Conservation (phyloP, 1,139 yeast genomes). For the Kurtzmaniella natalensis region DNA sequence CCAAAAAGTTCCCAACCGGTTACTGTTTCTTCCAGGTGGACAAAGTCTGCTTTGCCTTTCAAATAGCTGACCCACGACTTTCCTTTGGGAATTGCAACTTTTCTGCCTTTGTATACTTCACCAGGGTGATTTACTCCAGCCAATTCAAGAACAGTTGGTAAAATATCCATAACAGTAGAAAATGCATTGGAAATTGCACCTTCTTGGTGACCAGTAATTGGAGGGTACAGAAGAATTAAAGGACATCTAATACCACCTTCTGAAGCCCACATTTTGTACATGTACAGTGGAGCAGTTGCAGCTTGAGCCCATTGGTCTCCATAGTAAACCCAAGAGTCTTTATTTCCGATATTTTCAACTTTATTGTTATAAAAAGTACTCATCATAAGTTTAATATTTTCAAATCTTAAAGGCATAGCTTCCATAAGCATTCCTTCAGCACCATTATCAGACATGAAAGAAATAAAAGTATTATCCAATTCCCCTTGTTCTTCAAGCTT, state of each 20-base stretch:
- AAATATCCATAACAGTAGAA: conserved; percentile 53
- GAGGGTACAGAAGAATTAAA: conserved; percentile 40
- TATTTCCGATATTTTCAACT: conserved; percentile 44
- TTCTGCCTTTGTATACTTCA: conserved; percentile 28
- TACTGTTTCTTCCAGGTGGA: conserved; percentile 43
- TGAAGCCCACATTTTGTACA: conserved; percentile 49
- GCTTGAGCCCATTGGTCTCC: conserved; percentile 64
- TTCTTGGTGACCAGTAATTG: conserved; percentile 14
- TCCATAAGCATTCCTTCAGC: conserved; percentile 58
- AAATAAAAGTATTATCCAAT: conserved; percentile 48
- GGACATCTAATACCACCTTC: conserved; percentile 60
- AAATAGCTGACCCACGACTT: conserved; percentile 36
- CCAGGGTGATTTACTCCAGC: conserved; percentile 47
- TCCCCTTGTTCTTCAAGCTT: conserved; percentile 35
- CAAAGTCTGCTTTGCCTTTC: conserved; percentile 17
- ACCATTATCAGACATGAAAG: conserved; percentile 58
- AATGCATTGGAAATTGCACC: conserved; percentile 35
- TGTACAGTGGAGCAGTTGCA: conserved; percentile 53
- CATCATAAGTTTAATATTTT: conserved; percentile 23
- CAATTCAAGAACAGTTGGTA: conserved; percentile 49
- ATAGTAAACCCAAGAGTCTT: conserved; percentile 47
- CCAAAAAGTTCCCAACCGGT: conserved; percentile 60
- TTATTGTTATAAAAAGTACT: conserved; percentile 37
- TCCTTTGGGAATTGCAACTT: conserved; percentile 38
- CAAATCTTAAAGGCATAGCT: conserved; percentile 41